Conservation (phyloP, 352 stramenopile genomes). For the Phytophthora uliginosa region DNA sequence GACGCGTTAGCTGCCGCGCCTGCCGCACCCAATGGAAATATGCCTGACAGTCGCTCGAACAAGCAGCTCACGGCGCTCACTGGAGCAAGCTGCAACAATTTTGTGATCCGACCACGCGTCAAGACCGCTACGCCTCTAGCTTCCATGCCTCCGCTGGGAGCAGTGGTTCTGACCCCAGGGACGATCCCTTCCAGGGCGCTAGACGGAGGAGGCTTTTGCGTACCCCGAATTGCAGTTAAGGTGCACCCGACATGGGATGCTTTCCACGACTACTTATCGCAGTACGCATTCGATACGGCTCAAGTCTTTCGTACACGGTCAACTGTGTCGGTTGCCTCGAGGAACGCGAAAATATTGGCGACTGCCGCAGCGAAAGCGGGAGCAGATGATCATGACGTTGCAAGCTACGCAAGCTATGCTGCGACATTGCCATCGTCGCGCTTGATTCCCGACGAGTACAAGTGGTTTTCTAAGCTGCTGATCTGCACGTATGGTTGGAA, state of each 20-base stretch:
- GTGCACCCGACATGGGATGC: slow-evolving; percentile 65
- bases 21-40: slow-evolving; percentile 5
- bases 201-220: slow-evolving; percentile 38
- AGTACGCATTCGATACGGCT: slow-evolving; percentile 69
- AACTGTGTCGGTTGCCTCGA: slow-evolving; percentile 64
- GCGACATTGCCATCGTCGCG: slow-evolving; percentile 30
- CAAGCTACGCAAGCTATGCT: slow-evolving; percentile 48
- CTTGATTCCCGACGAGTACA: slow-evolving; percentile 61
- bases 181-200: slow-evolving; percentile 41
- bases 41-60: background rate
- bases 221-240: slow-evolving; percentile 52
- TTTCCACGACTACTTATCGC: slow-evolving; percentile 63
- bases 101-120: slow-evolving; percentile 24
- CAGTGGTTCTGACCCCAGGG: slow-evolving; percentile 42
- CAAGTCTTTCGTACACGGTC: slow-evolving; percentile 84
- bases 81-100: slow-evolving; percentile 16
- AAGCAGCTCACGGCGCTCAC: slow-evolving; percentile 24
- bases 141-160: slow-evolving; percentile 29
- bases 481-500: slow-evolving; percentile 86
- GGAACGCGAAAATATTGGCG: slow-evolving; percentile 63
- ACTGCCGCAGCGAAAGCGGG: slow-evolving; percentile 31
- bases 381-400: slow-evolving; percentile 35
- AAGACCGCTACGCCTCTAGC: background rate
- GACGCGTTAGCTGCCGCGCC: slow-evolving; percentile 11
- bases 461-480: slow-evolving; percentile 85